phyloP scores from a whole-genome alignment of 2,329 filamentous ascomycete genomes.

The Nakataea oryzae region DNA sequence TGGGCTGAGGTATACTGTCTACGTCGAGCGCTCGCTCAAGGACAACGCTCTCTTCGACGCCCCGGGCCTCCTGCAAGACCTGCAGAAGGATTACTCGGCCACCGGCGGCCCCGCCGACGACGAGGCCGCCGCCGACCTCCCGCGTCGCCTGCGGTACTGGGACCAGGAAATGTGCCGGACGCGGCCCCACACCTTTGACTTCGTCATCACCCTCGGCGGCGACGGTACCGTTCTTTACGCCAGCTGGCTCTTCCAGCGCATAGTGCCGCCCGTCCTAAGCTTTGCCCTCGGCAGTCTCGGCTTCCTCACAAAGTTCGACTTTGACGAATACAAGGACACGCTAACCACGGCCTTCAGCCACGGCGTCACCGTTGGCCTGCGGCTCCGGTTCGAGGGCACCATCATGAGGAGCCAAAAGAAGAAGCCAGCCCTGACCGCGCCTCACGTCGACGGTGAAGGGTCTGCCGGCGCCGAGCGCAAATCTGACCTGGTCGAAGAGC shows the following conservation, averaged over 20 bases:
- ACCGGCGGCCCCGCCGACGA: slow-evolving; percentile 18
- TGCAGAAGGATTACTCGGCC: slow-evolving; percentile 29
- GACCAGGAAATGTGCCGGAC: slow-evolving; percentile 65
- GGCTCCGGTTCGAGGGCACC: slow-evolving; percentile 85
- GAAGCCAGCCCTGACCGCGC: slow-evolving; percentile 10
- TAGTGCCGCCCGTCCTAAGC: slow-evolving; percentile 86
- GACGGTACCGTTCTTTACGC: slow-evolving; percentile 97
- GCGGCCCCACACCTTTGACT: slow-evolving; percentile 82
- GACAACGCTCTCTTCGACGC: slow-evolving; percentile 65
- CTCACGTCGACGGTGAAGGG: slow-evolving; percentile 9
- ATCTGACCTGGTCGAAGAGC: slow-evolving; percentile 72
- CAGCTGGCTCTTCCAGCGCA: slow-evolving; percentile 91
- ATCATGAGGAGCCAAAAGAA: slow-evolving; percentile 69
- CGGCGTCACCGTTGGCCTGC: slow-evolving; percentile 79
- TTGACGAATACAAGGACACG: slow-evolving; percentile 59
- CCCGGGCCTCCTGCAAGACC: slow-evolving; percentile 54
- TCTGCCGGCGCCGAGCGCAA: slow-evolving; percentile 8
- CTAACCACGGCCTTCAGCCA: slow-evolving; percentile 64
- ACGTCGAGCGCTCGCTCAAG: slow-evolving; percentile 68
- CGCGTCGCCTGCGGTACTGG: slow-evolving; percentile 67
- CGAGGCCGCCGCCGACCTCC: slow-evolving; percentile 25
- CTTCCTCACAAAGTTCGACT: slow-evolving; percentile 96
- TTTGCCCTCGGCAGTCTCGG: slow-evolving; percentile 88
- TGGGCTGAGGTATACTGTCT: slow-evolving; percentile 63
- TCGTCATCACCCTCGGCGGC: slow-evolving; percentile 82